Conservation (phyloP, 305 asterid genomes). For the Plantago rigida region DNA sequence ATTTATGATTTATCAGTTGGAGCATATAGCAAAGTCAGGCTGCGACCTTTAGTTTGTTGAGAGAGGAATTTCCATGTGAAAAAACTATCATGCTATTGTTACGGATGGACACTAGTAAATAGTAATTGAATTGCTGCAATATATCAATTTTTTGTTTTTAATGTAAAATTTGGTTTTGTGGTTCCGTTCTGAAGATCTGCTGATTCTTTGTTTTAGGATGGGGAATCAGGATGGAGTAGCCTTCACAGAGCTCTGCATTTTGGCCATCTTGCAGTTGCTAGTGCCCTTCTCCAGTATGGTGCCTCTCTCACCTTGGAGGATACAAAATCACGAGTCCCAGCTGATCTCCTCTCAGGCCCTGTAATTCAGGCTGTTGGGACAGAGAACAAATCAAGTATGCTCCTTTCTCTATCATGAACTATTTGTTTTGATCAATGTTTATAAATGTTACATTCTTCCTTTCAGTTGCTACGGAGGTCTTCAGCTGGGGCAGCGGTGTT, state of each 20-base stretch:
- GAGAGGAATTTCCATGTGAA: conserved; percentile 11
- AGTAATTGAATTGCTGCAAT: conserved; percentile 19
- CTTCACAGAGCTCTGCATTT: conserved; percentile 93
- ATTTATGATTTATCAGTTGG: conserved; percentile 14
- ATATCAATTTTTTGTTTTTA: conserved; percentile 15
- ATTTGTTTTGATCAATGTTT: conserved; percentile 21
- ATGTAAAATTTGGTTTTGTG: conserved; percentile 14
- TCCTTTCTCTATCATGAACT: conserved; percentile 14
- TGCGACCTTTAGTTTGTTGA: background rate
- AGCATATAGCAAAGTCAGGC: conserved; percentile 6
- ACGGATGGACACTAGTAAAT: conserved; percentile 25
- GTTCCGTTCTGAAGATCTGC: conserved; percentile 14
- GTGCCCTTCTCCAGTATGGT: conserved; percentile 70
- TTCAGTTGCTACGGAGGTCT: conserved; percentile 77
- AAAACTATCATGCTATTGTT: conserved; percentile 17
- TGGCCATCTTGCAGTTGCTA: conserved; percentile 86
- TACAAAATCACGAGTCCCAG: conserved; percentile 67
- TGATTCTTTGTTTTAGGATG: conserved; percentile 48
- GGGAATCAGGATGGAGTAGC: conserved; percentile 98
- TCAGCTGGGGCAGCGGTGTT: conserved; percentile 99
- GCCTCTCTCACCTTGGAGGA: conserved; percentile 76
- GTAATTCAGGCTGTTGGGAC: conserved; percentile 56
- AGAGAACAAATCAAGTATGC: conserved; percentile 48
- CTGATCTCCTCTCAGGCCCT: conserved; percentile 91
- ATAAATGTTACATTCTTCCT: conserved; percentile 24